A percentile compares a stretch with the other conserved stretches of the same genome.
Conservation (phyloP, 306 rosid genomes). For the Pterocarpus macrocarpus region DNA sequence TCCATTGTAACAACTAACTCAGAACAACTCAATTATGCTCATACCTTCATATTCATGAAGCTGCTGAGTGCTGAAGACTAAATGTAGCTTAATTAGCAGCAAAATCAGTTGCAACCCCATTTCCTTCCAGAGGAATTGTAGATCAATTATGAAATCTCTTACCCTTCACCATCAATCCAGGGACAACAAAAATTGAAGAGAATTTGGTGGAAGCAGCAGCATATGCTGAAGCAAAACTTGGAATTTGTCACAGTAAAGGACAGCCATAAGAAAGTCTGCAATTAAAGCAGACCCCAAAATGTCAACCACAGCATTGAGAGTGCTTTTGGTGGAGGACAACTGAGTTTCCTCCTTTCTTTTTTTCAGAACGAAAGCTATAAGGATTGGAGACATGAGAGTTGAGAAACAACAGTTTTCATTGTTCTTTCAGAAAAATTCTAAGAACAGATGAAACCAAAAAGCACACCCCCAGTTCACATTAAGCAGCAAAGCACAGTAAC, state of each 20-base stretch:
- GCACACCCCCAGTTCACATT: conserved; percentile 45
- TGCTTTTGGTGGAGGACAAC: conserved; percentile 32
- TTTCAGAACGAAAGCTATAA: conserved; percentile 44
- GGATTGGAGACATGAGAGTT: conserved; percentile 53
- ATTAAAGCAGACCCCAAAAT: conserved; percentile 65
- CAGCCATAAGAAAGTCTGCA: conserved; percentile 43
- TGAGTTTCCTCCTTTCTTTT: conserved; percentile 21
- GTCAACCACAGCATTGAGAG: conserved; percentile 32
- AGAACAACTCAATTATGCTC: conserved; percentile 44
- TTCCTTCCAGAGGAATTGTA: conserved; percentile 46
- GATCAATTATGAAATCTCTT: conserved; percentile 53
- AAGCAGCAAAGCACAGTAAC: conserved; percentile 50
- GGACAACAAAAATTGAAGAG: conserved; percentile 36
- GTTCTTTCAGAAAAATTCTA: conserved; percentile 39
- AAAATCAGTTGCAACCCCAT: conserved; percentile 65
- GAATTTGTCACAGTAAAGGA: conserved; percentile 50
- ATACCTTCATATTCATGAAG: conserved; percentile 80
- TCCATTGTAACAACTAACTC: conserved; percentile 22
- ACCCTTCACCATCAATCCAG: conserved; percentile 50
- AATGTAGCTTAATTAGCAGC: conserved; percentile 61
- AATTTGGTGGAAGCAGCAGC: conserved; percentile 50
- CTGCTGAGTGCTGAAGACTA: conserved; percentile 52
- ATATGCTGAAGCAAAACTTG: conserved; percentile 52
- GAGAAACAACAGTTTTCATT: conserved; percentile 47
- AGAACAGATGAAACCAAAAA: conserved; percentile 59